Evolutionary conservation across 148 eudicot genomes (phyloP), one percentile per base, ranked within the genome.

Genomic region (Selenicereus undatus): DNA sequence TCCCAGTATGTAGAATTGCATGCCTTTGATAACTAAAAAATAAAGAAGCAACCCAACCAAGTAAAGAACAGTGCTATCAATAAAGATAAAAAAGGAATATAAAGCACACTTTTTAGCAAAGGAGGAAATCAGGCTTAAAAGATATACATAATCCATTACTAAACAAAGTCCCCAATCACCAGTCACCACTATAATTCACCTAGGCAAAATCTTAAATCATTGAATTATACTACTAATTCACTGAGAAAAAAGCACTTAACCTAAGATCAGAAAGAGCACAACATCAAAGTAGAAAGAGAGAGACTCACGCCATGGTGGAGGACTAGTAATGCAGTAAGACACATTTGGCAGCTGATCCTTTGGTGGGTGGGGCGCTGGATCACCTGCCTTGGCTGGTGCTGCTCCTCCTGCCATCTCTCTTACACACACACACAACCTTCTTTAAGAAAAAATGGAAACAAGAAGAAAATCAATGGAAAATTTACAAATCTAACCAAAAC

Each of bases 301-400:
- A 48, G 52, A 48, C 97, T 89, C 64, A 95, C 98, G 97, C 98
- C 98, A 95, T 79, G 93, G 97, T 16, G 98, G 98, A 69, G 98
- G 98, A 82, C 98, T 95, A 3, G 94, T 92, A 80, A 95, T 93
- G 84, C 98, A 95, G 78, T 85, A 95, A 77, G 93, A 88, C 78
- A 95, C 97, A 85, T 87, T 83, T 32, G 94, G 97, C 24, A 95
- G 89, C 84, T 95, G 98, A 85, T 95, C 98, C 83, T 91, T 95
- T 13, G 98, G 97, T 64, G 91, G 97, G 74, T 95, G 98, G 68
- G 97, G 93, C 32, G 89, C 76, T 56, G 97, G 97, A 58, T 95
- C 98, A 64, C 79, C 90, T 66, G 87, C 74, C 81, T 89, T 91
- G 17, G 87, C 82, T 73, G 90, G 87, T 79, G 86, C 91, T 76